Evolutionary conservation across 2,329 filamentous ascomycete species (phyloP).

Genomic region (Cladosporium sphaerospermum): DNA sequence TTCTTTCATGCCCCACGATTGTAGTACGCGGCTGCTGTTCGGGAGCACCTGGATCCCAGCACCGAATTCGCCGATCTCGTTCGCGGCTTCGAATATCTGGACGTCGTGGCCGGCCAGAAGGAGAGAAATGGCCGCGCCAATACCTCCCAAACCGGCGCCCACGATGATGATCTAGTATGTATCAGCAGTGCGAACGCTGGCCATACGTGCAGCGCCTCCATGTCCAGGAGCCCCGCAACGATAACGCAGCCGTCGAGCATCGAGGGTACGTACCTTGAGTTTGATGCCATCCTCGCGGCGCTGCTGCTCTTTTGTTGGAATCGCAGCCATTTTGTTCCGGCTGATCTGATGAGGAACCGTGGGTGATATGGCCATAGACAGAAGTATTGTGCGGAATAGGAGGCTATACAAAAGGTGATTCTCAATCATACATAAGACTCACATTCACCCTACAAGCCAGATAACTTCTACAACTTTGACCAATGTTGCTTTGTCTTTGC

Average conservation of each 20-base stretch:
- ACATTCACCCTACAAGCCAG: too few relatives aligned
- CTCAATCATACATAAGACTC: too few relatives aligned
- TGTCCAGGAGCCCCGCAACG: background rate
- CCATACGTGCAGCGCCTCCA: too few relatives aligned
- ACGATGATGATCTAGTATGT: slow-evolving; percentile 43
- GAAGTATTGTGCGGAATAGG: too few relatives aligned
- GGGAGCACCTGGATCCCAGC: slow-evolving; percentile 49
- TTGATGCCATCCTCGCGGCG: background rate
- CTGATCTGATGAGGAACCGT: background rate
- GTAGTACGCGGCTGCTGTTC: slow-evolving; percentile 43
- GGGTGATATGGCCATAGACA: background rate
- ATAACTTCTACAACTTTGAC: too few relatives aligned
- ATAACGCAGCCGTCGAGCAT: background rate
- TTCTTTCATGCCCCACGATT: slow-evolving; percentile 45
- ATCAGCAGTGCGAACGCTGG: background rate
- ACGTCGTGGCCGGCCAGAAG: slow-evolving; percentile 44
- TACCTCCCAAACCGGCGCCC: slow-evolving; percentile 52
- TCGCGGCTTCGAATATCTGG: slow-evolving; percentile 43
- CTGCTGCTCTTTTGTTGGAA: background rate
- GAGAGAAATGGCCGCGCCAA: slow-evolving; percentile 46
- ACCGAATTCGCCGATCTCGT: slow-evolving; percentile 44
- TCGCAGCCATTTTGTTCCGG: background rate
- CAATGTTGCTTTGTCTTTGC: too few relatives aligned
- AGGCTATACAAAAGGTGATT: too few relatives aligned
- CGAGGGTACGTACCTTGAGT: background rate